Conservation (phyloP, 192 early-diverging fungal genomes). For the Coemansia sp. region DNA sequence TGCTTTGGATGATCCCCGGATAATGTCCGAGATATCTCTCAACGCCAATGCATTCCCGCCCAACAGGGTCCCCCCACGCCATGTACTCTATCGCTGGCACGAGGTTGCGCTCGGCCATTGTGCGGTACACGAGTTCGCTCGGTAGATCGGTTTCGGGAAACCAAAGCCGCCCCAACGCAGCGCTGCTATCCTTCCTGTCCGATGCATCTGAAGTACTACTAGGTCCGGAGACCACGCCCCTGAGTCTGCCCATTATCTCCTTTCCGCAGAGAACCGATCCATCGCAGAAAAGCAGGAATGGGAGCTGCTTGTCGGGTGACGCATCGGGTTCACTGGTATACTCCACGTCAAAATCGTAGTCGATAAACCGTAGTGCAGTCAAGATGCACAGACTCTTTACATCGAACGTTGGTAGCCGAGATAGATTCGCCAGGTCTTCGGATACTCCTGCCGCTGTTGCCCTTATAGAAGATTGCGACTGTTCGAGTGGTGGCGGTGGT, state of each 20-base stretch:
- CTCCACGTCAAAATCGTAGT: slow-evolving; percentile 33
- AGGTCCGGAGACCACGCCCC: background rate
- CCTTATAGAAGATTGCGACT: too few species aligned
- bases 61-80: slow-evolving; percentile 35
- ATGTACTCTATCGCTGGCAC: slow-evolving; percentile 38
- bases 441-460: too few species aligned
- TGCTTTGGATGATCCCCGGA: slow-evolving; percentile 8
- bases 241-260: slow-evolving; percentile 17
- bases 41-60: slow-evolving; percentile 18
- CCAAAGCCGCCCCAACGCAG: background rate
- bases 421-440: background rate
- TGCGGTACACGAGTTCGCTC: slow-evolving; percentile 23
- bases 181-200: background rate
- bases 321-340: slow-evolving; percentile 34
- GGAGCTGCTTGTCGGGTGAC: slow-evolving; percentile 38
- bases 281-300: slow-evolving; percentile 37
- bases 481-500: background rate
- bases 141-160: slow-evolving; percentile 6
- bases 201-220: background rate
- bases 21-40: slow-evolving; percentile 21
- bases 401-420: slow-evolving; percentile 25
- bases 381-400: slow-evolving; percentile 29
- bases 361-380: slow-evolving; percentile 29
- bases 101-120: slow-evolving; percentile 28
- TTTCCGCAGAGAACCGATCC: slow-evolving; percentile 16